Base-by-base conservation (phyloP, 805 yeast genomes). In the Maudiozyma barnettii region DNA sequence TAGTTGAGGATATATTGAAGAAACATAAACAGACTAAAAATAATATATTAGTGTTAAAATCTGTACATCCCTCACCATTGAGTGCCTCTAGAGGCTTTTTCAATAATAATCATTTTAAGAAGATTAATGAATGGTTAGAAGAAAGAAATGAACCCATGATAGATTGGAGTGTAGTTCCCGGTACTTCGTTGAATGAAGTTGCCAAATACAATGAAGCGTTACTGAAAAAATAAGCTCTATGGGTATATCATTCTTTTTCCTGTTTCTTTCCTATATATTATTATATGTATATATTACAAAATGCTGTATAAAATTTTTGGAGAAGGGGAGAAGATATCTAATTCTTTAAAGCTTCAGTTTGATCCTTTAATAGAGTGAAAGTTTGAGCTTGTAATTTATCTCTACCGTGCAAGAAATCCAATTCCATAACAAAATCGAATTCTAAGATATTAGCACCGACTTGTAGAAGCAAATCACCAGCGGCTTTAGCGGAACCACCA, bases 401-500 rank as follows among this genome's bases (percentile, higher is more conserved):
- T 69, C 95, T 81, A 55, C 99, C 99, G 63, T 89, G 83, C 65
- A 93, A 78, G 78, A 91, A 93, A 61, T 87, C 91, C 60, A 93
- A 80, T 71, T 93, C 99, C 86, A 93, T 80, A 41, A 93, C 87
- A 63, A 93, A 93, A 54, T 83, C 71, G 66, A 80, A 93, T 69
- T 89, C 95, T 45, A 82, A 64, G 46, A 90, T 76, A 50, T 82
- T 76, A 51, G 82, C 96, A 48, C 81, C 80, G 51, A 81, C 74
- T 65, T 76, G 70, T 55, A 64, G 62, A 45, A 88, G 84, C 54
- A 93, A 76, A 61, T 87, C 83, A 50, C 95, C 97, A 39, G 98
- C 98, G 50, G 95, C 96, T 47, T 71, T 69, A 22, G 99, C 99
- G 57, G 95, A 84, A 37, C 99, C 99, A 52, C 98, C 98, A 36